Evolutionary conservation across 441 rosid species (phyloP).

Genomic region (Arabidopsis hybrid): DNA sequence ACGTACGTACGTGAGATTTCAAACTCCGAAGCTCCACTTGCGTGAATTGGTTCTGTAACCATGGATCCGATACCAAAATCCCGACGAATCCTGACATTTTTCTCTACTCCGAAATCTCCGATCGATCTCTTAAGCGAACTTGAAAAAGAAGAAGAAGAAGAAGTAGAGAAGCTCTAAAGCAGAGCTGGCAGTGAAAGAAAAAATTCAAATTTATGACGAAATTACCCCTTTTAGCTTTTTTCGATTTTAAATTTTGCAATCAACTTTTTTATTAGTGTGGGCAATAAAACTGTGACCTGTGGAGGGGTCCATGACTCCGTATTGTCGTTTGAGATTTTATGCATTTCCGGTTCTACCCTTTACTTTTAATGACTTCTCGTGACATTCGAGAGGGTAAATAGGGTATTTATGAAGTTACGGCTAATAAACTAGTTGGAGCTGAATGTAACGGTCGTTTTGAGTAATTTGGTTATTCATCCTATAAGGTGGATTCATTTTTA

Average conservation of each 20-base stretch:
- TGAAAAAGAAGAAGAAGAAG: constrained; percentile 9
- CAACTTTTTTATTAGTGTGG: constrained; percentile 30
- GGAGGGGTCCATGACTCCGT: constrained; percentile 36
- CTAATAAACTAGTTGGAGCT: constrained; percentile 21
- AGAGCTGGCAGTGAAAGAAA: constrained; percentile 55
- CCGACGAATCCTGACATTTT: constrained; percentile 91
- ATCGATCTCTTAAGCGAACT: neutral
- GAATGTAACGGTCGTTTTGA: constrained; percentile 46
- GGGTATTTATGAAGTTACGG: neutral
- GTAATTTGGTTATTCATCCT: constrained; percentile 5
- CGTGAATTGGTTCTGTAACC: constrained; percentile 96
- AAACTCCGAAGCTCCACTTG: constrained; percentile 98
- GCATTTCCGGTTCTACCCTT: constrained; percentile 35
- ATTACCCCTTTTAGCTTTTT: constrained; percentile 44
- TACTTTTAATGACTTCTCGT: neutral
- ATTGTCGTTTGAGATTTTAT: constrained; percentile 33
- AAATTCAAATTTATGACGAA: constrained; percentile 66
- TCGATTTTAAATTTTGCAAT: constrained; percentile 26
- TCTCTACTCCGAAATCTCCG: neutral
- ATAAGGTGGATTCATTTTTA: neutral
- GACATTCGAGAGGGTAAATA: constrained; percentile 6
- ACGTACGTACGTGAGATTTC: constrained; percentile 71
- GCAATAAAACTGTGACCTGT: constrained; percentile 44
- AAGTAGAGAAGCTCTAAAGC: constrained; percentile 42
- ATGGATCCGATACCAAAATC: constrained; percentile 90